phyloP scores from a whole-genome alignment of 805 yeast species.

The Candida sakaeoensis region DNA sequence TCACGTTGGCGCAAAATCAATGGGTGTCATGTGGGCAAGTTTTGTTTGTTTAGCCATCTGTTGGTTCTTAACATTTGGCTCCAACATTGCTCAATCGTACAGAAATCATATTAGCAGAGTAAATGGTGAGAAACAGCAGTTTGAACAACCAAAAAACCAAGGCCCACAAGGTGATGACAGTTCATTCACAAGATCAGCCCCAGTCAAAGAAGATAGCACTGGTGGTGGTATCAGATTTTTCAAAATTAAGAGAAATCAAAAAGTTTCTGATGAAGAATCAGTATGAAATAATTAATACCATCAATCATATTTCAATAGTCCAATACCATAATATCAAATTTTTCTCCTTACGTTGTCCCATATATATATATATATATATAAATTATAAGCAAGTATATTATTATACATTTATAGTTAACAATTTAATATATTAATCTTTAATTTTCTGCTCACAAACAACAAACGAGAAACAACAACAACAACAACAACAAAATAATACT shows the following conservation, averaged over 20 bases:
- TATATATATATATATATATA: background rate
- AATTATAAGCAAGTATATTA: too few species aligned
- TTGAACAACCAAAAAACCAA: conserved; percentile 16
- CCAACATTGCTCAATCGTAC: conserved; percentile 47
- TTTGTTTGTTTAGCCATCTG: conserved; percentile 49
- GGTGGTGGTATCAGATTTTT: conserved; percentile 69
- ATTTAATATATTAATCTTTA: background rate
- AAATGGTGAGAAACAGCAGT: conserved; percentile 22
- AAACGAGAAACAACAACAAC: too few species aligned
- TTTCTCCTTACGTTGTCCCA: conserved; percentile 1
- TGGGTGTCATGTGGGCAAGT: conserved; percentile 72
- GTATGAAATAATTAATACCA: conserved; percentile 23
- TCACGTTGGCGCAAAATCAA: conserved; percentile 51
- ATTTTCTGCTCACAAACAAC: too few species aligned
- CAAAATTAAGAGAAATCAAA: conserved; percentile 59
- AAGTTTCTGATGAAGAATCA: conserved; percentile 42
- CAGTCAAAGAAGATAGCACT: conserved; percentile 36
- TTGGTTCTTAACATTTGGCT: conserved; percentile 51
- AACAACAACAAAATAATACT: too few species aligned
- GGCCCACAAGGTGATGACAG: conserved; percentile 15
- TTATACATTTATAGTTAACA: too few species aligned
- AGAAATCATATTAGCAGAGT: conserved; percentile 45
- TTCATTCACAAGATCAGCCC: conserved; percentile 39
- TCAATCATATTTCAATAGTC: too few species aligned
- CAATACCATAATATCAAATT: background rate